Evolutionary conservation across 176 grass and related monocot genomes (phyloP).

Genomic region (Typha latifolia): DNA sequence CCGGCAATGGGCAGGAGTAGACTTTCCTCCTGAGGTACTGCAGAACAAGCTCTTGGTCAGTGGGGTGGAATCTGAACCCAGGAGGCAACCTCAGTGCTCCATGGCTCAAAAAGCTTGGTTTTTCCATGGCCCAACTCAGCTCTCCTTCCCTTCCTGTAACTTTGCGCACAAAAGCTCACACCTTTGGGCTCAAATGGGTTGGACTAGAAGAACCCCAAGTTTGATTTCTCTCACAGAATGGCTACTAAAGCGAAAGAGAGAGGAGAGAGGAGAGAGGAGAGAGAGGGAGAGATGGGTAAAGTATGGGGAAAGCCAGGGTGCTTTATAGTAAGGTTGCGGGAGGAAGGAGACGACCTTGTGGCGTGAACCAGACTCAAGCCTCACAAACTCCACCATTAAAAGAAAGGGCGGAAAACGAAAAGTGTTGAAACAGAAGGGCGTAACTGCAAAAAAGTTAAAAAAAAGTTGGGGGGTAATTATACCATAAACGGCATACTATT

Average conservation of each 20-base stretch:
- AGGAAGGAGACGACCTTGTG: slow-evolving; percentile 8
- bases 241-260: not conserved
- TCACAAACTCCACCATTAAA: not conserved
- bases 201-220: not conserved
- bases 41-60: slow-evolving; percentile 16
- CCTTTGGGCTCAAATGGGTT: not conserved
- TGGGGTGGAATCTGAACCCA: slow-evolving; percentile 17
- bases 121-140: not conserved
- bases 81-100: slow-evolving; percentile 8
- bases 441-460: too few relatives aligned
- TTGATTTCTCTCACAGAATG: not conserved
- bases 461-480: too few relatives aligned
- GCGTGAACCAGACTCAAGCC: slow-evolving; percentile 23
- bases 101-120: not conserved
- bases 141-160: not conserved
- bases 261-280: not conserved
- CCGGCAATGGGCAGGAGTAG: slow-evolving; percentile 11
- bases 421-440: too few relatives aligned
- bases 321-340: slow-evolving; percentile 20
- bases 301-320: not conserved
- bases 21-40: slow-evolving; percentile 18
- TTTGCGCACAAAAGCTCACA: not conserved
- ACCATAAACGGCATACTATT: too few relatives aligned
- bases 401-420: too few relatives aligned
- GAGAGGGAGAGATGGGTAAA: not conserved